Evolutionary conservation across 805 yeast species (phyloP).

Genomic region (Debaryomyces tyrocola): DNA sequence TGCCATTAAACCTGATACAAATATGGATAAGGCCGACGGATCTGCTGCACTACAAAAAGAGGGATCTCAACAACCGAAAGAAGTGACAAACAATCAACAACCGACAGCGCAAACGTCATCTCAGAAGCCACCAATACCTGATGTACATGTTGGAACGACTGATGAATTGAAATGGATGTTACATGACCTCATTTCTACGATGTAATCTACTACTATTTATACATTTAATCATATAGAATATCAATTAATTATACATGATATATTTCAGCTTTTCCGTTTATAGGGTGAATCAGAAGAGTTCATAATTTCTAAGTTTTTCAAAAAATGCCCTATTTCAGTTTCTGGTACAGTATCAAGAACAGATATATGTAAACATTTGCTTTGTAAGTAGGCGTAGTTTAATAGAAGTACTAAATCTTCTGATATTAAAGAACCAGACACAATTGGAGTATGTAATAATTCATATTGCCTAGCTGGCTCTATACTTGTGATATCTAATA

Average conservation of each 20-base stretch:
- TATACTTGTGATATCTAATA: conserved; percentile 11
- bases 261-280: conserved; percentile 9
- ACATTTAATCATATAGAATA: conserved; percentile 6
- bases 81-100: not conserved
- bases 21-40: not conserved
- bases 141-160: conserved; percentile 52
- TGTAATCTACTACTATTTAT: conserved; percentile 14
- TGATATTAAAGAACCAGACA: conserved; percentile 1
- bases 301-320: conserved; percentile 13
- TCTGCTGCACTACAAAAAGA: not conserved
- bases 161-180: conserved; percentile 74
- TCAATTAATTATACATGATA: not conserved
- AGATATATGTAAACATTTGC: conserved; percentile 36
- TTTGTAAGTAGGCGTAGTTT: conserved; percentile 17
- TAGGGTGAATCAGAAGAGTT: conserved; percentile 11
- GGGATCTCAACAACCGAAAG: not conserved
- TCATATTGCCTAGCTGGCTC: conserved; percentile 4
- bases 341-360: conserved; percentile 19
- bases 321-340: conserved; percentile 9
- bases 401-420: not conserved
- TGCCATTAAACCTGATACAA: not conserved
- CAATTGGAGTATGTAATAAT: not conserved
- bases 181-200: conserved; percentile 57
- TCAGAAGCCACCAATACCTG: conserved; percentile 11
- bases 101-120: conserved; percentile 6